Evolutionary conservation across 2,329 filamentous ascomycete species (phyloP), one percentile per base, ranked within the genome.

Genomic region (Xylaria sp.): DNA sequence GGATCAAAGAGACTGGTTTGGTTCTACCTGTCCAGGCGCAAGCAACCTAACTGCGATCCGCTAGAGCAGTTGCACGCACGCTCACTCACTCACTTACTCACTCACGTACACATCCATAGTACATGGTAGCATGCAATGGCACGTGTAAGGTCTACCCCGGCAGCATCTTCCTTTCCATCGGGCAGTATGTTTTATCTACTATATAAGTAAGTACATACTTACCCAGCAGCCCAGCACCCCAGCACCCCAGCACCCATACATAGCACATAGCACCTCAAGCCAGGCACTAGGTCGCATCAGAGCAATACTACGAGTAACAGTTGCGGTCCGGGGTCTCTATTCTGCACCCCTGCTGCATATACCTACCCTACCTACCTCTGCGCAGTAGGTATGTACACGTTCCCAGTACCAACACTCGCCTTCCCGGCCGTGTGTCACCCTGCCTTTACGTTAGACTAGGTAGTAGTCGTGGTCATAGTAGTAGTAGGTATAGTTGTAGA

Each of bases 121-220:
- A 71, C 66, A 54, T 63, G 9, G 9, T 6, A 6, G 9, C 29
- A 13, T 34, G 61, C 63, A 26, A 26, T 6, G 5, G 9, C 29
- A 13, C 16, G 61, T 63, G 61, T 61, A 66, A 65, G 66, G 69
- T 64, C 61, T 44, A 61, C 63, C 68, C 69, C 62, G 64, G 63
- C 64, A 63, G 50, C 56, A 51, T 65, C 63, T 59, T 59, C 61
- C 66, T 68, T 59, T 65, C 64, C 66, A 72, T 74, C 73, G 72
- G 73, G 70, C 72, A 75, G 75, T n/a, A n/a, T n/a, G n/a, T 75
- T 75, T 74, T 69, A 74, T 74, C 71, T 73, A 67, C n/a, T n/a
- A n/a, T n/a, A n/a, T n/a, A n/a, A n/a, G n/a, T n/a, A n/a, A n/a
- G n/a, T n/a, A n/a, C n/a, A n/a, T n/a, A n/a, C n/a, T n/a, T n/a